These are phyloP conservation scores for Colletotrichum theobromicola DNA, from an alignment of 2,329 filamentous ascomycete species.

Conservation along the genomic window DNA sequence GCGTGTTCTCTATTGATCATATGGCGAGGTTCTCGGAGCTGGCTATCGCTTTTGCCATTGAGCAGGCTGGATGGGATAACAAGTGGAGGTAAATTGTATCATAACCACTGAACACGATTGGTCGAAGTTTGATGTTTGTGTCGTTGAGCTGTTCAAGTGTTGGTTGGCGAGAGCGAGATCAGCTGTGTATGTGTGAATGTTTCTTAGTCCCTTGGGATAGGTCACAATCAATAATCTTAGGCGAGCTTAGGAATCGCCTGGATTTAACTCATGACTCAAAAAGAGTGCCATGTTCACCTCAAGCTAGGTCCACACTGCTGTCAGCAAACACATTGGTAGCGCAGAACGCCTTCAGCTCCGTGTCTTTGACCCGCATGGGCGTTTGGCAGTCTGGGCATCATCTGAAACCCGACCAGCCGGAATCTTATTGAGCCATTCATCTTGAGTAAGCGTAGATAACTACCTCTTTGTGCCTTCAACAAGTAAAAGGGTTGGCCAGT, in stretches of 20 bases:
- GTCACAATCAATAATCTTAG: background rate
- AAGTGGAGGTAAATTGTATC: slow-evolving; percentile 33
- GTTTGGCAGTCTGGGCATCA: background rate
- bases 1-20: slow-evolving; percentile 43
- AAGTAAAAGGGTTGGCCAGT: too few species aligned
- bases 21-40: slow-evolving; percentile 46
- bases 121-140: background rate
- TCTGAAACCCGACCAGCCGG: background rate
- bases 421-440: background rate
- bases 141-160: background rate
- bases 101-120: background rate
- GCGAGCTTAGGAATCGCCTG: background rate
- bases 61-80: slow-evolving; percentile 45
- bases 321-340: background rate
- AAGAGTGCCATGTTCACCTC: background rate
- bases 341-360: background rate
- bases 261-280: background rate
- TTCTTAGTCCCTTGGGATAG: background rate
- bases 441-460: background rate
- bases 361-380: background rate
- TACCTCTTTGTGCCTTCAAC: background rate
- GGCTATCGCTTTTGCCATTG: slow-evolving; percentile 42
- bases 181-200: background rate
- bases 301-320: background rate
- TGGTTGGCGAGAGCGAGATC: background rate